Conservation (phyloP, 2,329 filamentous ascomycete genomes). For the Lasiodiplodia hormozganensis region DNA sequence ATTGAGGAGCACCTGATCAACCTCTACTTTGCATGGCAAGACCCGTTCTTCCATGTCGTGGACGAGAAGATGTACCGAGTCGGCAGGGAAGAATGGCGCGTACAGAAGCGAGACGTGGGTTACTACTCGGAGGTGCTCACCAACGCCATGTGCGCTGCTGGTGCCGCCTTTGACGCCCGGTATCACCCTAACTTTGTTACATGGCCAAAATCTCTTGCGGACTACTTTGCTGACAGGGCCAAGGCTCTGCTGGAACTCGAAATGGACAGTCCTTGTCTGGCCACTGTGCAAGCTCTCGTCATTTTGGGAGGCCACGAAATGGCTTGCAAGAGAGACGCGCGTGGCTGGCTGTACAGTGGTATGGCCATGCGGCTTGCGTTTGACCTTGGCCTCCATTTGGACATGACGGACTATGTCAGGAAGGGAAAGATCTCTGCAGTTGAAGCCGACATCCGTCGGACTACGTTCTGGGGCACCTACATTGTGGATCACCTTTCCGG, state of each 20-base stretch:
- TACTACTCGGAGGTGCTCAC: conserved; percentile 35
- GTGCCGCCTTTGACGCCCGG: conserved; percentile 45
- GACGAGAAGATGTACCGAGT: conserved; percentile 46
- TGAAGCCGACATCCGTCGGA: conserved; percentile 50
- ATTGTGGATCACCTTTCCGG: conserved; percentile 52
- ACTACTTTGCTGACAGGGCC: conserved; percentile 53
- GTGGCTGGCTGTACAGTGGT: conserved; percentile 60
- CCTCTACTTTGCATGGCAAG: conserved; percentile 58
- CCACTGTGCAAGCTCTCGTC: conserved; percentile 56
- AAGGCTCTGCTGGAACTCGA: conserved; percentile 57
- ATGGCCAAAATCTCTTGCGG: conserved; percentile 44
- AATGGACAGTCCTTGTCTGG: conserved; percentile 55
- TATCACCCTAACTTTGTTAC: conserved; percentile 41
- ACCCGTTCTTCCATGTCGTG: conserved; percentile 54
- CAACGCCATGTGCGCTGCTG: conserved; percentile 41
- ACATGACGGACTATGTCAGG: conserved; percentile 50
- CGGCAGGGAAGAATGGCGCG: conserved; percentile 31
- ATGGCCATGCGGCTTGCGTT: conserved; percentile 35
- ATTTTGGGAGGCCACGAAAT: conserved; percentile 55
- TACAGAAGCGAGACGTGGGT: conserved; percentile 28
- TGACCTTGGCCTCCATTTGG: conserved; percentile 48
- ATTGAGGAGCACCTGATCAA: conserved; percentile 54
- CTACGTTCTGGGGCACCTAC: conserved; percentile 54
- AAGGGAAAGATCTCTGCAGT: conserved; percentile 47
- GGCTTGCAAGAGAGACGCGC: conserved; percentile 54